Evolutionary conservation across 176 grass and related monocot genomes (phyloP), one percentile per base, ranked within the genome.

Genomic region (Paspalum notatum): DNA sequence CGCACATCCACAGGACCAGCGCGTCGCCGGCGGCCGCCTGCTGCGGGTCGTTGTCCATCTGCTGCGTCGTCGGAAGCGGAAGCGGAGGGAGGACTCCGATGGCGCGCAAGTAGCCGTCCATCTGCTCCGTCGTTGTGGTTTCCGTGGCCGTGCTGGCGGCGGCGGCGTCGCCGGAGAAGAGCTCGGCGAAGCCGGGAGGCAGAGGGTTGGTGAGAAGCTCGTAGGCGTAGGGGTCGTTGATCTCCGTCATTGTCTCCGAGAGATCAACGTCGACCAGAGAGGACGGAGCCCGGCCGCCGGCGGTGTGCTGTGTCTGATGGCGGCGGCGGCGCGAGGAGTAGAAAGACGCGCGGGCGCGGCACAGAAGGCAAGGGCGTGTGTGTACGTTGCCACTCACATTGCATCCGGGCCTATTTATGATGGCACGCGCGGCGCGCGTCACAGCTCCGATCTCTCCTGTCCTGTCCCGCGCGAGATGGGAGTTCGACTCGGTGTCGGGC

Each of bases 1-100:
- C 8, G 61, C 12, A 6, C 48, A 75, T 83, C 81, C 81, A 83
- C 1, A 5, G 22, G 49, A 83, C 49, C 39, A 83, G 61, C 11
- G 48, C 0, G 44, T 43, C 32, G 32, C 32, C 32, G 32, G 32
- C 32, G 32, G 32, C 32, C 32, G 32, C 32, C 32, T 32, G 32
- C 32, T 32, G 1, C 2, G 32, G 32, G 32, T 32, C 32, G 32
- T n/a, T n/a, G n/a, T 32, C 32, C 32, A 32, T 32, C 32, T 32
- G 32, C 32, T 32, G 32, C 32, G 32, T n/a, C n/a, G 16, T n/a
- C 17, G 69, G 15, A 15, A 11, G 37, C 6, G 74, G 22, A 12
- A 18, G 74, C 13, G 58, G 58, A 77, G 74, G 74, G 15, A 77
- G 57, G 2, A 50, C 44, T 60, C 75, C 75, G 74, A 48, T n/a